A percentile compares a stretch with the other conserved stretches of the same genome.
Evolutionary conservation across 2,329 filamentous ascomycete genomes (phyloP).

Genomic region (Talaromyces sp.): DNA sequence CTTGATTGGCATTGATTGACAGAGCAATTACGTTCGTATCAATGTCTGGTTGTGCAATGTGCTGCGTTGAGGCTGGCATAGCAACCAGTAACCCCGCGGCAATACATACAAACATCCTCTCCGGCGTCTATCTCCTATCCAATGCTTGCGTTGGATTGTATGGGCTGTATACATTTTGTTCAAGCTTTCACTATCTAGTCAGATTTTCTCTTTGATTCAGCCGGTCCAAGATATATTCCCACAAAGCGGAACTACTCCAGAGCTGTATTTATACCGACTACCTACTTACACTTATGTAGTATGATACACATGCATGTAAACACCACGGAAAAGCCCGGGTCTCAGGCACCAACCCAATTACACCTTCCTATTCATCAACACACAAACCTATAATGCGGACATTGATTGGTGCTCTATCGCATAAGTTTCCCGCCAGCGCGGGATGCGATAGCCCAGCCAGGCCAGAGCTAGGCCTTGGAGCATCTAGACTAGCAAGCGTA

Average conservation of each 20-base stretch:
- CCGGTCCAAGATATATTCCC: no score
- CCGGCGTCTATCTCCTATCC: neutral
- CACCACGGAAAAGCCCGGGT: conserved; percentile 2
- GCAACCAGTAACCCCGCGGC: conserved; percentile 1
- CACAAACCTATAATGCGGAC: neutral
- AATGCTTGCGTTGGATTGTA: no score
- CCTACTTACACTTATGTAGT: no score
- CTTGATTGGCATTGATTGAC: neutral
- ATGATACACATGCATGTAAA: neutral
- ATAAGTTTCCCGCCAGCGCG: neutral
- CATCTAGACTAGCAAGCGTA: neutral
- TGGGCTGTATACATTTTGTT: neutral
- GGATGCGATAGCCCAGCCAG: neutral
- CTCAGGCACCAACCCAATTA: neutral
- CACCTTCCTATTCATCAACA: neutral
- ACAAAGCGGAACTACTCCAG: no score
- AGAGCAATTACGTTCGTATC: neutral
- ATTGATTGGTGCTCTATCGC: neutral
- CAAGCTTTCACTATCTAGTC: no score
- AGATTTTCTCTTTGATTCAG: no score
- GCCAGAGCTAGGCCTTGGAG: no score
- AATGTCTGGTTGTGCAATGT: neutral
- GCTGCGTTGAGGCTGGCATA: neutral
- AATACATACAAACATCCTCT: conserved; percentile 2
- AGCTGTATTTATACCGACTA: no score